phyloP scores from a whole-genome alignment of 495 filamentous ascomycete genomes.

The Penicillium silybi region DNA sequence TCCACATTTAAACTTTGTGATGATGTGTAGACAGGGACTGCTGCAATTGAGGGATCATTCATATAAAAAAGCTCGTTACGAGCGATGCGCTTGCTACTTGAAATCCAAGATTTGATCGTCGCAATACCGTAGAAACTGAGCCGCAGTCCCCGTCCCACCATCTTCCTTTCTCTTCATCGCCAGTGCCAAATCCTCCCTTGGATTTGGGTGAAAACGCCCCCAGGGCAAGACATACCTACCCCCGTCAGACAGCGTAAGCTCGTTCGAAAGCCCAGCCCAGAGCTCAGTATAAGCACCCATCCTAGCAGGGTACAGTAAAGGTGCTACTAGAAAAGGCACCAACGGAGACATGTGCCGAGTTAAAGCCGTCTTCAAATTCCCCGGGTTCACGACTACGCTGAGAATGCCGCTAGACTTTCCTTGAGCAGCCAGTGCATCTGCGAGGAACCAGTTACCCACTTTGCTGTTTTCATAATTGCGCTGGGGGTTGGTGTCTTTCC shows the following conservation, averaged over 20 bases:
- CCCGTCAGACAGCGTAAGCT: constrained; percentile 26
- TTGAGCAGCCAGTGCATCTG: constrained; percentile 9
- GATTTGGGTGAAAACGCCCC: constrained; percentile 28
- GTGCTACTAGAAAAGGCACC: constrained; percentile 12
- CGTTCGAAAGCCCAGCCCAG: constrained; percentile 35
- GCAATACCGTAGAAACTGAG: neutral
- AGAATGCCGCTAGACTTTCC: constrained; percentile 20
- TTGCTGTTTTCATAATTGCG: constrained; percentile 23
- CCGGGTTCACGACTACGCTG: constrained; percentile 18
- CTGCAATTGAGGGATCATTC: no score
- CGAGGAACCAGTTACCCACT: constrained; percentile 27
- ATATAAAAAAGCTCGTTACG: no score
- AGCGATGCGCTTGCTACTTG: neutral
- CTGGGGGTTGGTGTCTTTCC: neutral
- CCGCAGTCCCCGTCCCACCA: neutral
- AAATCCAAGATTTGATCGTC: neutral
- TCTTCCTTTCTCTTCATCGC: constrained; percentile 1
- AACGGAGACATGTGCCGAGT: constrained; percentile 4
- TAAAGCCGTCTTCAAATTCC: constrained; percentile 1
- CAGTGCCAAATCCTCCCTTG: constrained; percentile 1
- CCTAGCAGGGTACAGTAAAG: constrained; percentile 25
- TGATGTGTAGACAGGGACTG: no score
- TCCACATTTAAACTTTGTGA: no score
- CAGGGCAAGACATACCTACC: constrained; percentile 41
- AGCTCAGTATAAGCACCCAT: constrained; percentile 40